A percentile compares a stretch with the other conserved stretches of the same genome.
These are phyloP conservation scores for Boletus huronensis DNA, from an alignment of 768 basidiomycete genomes.

Conservation along the genomic window DNA sequence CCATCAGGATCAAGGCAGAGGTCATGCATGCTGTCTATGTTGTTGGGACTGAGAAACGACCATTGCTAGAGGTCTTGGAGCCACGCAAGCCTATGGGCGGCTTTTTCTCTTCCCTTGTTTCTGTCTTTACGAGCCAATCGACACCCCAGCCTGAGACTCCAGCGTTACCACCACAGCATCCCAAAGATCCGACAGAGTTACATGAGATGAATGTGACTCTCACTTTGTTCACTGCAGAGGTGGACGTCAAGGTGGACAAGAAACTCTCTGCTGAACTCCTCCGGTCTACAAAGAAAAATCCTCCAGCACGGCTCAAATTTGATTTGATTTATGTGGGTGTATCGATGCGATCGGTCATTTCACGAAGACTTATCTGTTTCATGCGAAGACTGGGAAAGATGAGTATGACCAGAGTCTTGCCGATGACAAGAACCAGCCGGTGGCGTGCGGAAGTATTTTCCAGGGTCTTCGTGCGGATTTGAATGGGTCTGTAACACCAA, in stretches of 20 bases:
- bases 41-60: slow-evolving; percentile 37
- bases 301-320: slow-evolving; percentile 69
- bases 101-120: slow-evolving; percentile 44
- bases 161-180: slow-evolving; percentile 7
- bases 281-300: slow-evolving; percentile 93
- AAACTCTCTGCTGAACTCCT: slow-evolving; percentile 72
- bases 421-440: slow-evolving; percentile 57
- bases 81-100: slow-evolving; percentile 33
- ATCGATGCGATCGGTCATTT: not conserved
- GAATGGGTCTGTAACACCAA: slow-evolving; percentile 55
- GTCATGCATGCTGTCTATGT: slow-evolving; percentile 13
- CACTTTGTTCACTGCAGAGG: slow-evolving; percentile 35
- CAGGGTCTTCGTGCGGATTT: slow-evolving; percentile 84
- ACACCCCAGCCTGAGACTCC: slow-evolving; percentile 10
- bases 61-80: slow-evolving; percentile 32
- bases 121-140: slow-evolving; percentile 22
- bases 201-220: slow-evolving; percentile 28
- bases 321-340: slow-evolving; percentile 67
- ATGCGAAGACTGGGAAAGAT: slow-evolving; percentile 68
- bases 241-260: slow-evolving; percentile 60
- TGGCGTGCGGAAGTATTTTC: slow-evolving; percentile 76
- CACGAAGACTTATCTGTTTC: not conserved
- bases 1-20: slow-evolving; percentile 25
- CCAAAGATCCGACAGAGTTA: slow-evolving; percentile 25
- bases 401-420: slow-evolving; percentile 72